Evolutionary conservation across 257 asterid species (phyloP), one percentile per base, ranked within the genome.

Genomic region (Nicotiana otophora): DNA sequence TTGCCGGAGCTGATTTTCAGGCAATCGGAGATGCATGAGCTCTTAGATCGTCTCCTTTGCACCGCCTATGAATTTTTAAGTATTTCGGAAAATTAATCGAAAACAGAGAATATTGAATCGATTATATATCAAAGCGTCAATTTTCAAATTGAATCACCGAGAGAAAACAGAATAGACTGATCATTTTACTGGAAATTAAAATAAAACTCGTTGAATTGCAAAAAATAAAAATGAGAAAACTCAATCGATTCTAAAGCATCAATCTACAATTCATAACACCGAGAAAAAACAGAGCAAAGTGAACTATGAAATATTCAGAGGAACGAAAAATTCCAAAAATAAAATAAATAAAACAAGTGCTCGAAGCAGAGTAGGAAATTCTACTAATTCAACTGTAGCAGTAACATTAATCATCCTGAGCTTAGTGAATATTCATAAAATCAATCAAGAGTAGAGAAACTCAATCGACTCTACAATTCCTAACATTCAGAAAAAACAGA

Each of bases 21-120:
- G 88, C 81, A 66, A 33, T 84, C 74, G 15, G 93, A 87, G 82
- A 91, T 78, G 69, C 88, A 91, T 80, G 89, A 82, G 79, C 84
- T 87, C 90, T 85, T 91, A 1, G 99, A 88, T 39, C 98, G 92
- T 82, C 89, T 89, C 92, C 93, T 94, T 75, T 90, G 88, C 86
- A 87, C 97, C 34, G 91, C 90, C 99, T 94, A 87, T 5, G 69
- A 53, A 63, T 80, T 67, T 19, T 0, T 28, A 33, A 4, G 5
- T 3, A 28, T 12, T 5, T 28, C 54, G 31, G 51, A 77, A 26
- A 77, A 77, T 57, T 30, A 55, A 54, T 10, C 46, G 12, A 33
- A 77, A 5, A 28, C 19, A 48, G 33, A 42, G 60, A 46, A 62
- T 12, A 10, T 26, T 2, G 20, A 33, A 80, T 77, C n/a, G 2